phyloP scores from a whole-genome alignment of 352 stramenopile genomes.

The Thalassiosira ordinaria region DNA sequence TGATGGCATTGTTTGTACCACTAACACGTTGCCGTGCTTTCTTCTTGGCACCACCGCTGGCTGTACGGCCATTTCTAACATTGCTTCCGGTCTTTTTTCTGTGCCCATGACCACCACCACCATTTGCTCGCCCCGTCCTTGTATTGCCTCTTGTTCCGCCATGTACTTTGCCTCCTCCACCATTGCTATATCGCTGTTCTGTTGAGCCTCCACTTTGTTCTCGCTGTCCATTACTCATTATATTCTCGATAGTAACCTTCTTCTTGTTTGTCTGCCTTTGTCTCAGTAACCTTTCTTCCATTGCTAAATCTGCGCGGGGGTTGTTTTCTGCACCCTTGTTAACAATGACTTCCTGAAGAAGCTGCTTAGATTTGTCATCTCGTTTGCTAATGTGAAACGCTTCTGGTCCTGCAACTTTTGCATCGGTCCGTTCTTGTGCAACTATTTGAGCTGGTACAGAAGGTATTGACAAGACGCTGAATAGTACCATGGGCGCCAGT shows the following conservation, averaged over 20 bases:
- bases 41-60: too few relatives aligned
- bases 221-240: too few relatives aligned
- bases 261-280: conserved; percentile 7
- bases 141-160: background rate
- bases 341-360: background rate
- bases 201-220: too few relatives aligned
- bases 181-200: background rate
- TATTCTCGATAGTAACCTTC: too few relatives aligned
- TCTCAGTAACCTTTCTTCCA: background rate
- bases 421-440: background rate
- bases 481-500: background rate
- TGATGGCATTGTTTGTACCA: too few relatives aligned
- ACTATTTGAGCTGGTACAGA: background rate
- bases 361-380: background rate
- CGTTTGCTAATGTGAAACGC: background rate
- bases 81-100: too few relatives aligned
- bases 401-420: background rate
- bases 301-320: background rate
- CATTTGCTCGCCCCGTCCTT: background rate
- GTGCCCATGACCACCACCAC: background rate
- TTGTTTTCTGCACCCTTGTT: conserved; percentile 23
- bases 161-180: background rate
- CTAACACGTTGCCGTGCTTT: too few relatives aligned
- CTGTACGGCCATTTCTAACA: too few relatives aligned
- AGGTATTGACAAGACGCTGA: background rate